Percentiles rank a stretch among this genome's conserved stretches.
phyloP scores from a whole-genome alignment of 495 filamentous ascomycete species.

The Penicillium cosmopolitanum region DNA sequence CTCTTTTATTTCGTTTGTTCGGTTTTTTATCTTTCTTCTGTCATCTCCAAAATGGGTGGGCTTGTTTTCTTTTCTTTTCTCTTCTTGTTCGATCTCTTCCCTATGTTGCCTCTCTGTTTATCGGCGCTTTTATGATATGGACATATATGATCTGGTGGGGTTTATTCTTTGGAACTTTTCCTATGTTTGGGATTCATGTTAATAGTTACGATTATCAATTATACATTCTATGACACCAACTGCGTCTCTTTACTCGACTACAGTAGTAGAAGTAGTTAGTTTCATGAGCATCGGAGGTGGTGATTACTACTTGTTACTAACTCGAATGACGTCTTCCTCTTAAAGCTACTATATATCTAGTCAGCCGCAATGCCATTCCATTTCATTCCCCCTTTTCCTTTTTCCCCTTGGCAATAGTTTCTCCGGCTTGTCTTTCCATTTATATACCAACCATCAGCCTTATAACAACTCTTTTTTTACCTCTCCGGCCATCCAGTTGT shows the following conservation, averaged over 20 bases:
- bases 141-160: conserved; percentile 24
- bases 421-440: too few species aligned
- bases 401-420: too few species aligned
- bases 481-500: too few species aligned
- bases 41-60: conserved; percentile 22
- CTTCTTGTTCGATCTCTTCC: conserved; percentile 9
- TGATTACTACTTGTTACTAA: too few species aligned
- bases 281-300: too few species aligned
- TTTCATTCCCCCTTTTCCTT: too few species aligned
- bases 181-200: conserved; percentile 23
- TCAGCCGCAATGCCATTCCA: too few species aligned
- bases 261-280: background rate
- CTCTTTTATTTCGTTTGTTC: conserved; percentile 22
- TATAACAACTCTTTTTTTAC: too few species aligned
- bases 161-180: conserved; percentile 15
- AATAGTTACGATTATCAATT: conserved; percentile 20
- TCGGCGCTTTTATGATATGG: conserved; percentile 25
- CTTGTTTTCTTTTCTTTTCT: conserved; percentile 11
- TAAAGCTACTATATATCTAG: too few species aligned
- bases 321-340: too few species aligned
- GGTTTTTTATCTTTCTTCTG: conserved; percentile 18
- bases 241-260: background rate
- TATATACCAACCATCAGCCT: too few species aligned
- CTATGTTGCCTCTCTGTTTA: conserved; percentile 17
- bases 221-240: background rate